Evolutionary conservation across 495 filamentous ascomycete genomes (phyloP).

Genomic region (Penicillium silybi): DNA sequence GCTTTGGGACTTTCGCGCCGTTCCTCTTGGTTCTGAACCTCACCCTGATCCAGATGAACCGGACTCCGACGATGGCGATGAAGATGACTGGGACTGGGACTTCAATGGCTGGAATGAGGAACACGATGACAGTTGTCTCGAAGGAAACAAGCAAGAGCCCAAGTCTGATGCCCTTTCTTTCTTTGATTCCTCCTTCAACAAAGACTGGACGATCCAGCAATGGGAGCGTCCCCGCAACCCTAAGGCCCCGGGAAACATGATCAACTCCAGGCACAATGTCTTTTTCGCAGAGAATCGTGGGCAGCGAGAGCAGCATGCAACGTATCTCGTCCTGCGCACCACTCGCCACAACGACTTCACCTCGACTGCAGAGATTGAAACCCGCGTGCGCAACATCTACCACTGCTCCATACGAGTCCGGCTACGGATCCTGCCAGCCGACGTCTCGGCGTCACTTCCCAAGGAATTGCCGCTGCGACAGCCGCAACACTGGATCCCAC

Average conservation of each 20-base stretch:
- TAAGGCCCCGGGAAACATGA: constrained; percentile 45
- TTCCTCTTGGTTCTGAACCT: constrained; percentile 16
- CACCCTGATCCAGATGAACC: constrained; percentile 4
- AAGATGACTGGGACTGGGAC: constrained; percentile 42
- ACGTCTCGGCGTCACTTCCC: constrained; percentile 11
- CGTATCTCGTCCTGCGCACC: constrained; percentile 61
- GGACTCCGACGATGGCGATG: constrained; percentile 31
- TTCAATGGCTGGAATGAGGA: neutral
- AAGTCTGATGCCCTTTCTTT: constrained; percentile 21
- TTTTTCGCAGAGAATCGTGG: constrained; percentile 49
- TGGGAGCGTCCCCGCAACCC: constrained; percentile 52
- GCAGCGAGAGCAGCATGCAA: constrained; percentile 22
- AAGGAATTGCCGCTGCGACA: constrained; percentile 3
- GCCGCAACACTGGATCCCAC: neutral
- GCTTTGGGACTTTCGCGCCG: constrained; percentile 63
- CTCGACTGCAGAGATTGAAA: constrained; percentile 63
- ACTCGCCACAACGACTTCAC: constrained; percentile 52
- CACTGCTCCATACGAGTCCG: constrained; percentile 62
- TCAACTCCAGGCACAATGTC: constrained; percentile 63
- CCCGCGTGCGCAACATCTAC: constrained; percentile 47
- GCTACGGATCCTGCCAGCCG: constrained; percentile 32
- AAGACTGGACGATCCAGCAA: constrained; percentile 56
- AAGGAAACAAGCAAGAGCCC: constrained; percentile 19
- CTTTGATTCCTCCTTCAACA: constrained; percentile 33
- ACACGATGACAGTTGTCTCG: constrained; percentile 32